A percentile compares a stretch with the other conserved stretches of the same genome.
Evolutionary conservation across 371 early-diverging fungal species (phyloP).

Genomic region (Gilbertella persicaria): DNA sequence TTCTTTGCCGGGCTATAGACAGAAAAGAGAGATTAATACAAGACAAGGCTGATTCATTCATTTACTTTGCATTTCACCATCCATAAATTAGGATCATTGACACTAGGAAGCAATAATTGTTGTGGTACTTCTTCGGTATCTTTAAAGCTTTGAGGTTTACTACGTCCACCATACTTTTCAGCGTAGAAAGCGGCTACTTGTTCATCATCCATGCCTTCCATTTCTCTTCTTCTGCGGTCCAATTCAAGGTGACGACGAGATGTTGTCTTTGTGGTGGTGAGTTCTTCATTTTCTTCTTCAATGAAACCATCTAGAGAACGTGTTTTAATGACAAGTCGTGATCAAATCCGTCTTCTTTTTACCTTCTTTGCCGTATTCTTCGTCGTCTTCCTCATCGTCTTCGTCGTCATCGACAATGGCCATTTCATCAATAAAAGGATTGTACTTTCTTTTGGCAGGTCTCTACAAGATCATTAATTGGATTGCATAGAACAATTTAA

Average conservation of each 20-base stretch:
- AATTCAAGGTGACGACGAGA: slow-evolving; percentile 63
- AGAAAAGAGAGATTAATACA: background rate
- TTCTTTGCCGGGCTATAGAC: slow-evolving; percentile 80
- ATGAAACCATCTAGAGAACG: slow-evolving; percentile 64
- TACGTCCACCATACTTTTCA: slow-evolving; percentile 75
- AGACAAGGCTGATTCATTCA: background rate
- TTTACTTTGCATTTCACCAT: slow-evolving; percentile 84
- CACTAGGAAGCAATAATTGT: slow-evolving; percentile 81
- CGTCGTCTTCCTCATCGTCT: slow-evolving; percentile 64
- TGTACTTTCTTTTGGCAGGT: slow-evolving; percentile 47
- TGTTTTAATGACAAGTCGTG: background rate
- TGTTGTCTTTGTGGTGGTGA: slow-evolving; percentile 59
- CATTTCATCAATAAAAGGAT: slow-evolving; percentile 61
- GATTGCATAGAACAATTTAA: background rate
- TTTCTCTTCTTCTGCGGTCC: slow-evolving; percentile 65
- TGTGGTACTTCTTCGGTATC: slow-evolving; percentile 80
- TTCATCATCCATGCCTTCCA: slow-evolving; percentile 83
- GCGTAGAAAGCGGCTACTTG: slow-evolving; percentile 80
- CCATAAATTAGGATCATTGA: slow-evolving; percentile 94
- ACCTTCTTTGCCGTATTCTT: slow-evolving; percentile 71
- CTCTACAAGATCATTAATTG: slow-evolving; percentile 19
- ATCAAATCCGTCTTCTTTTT: background rate
- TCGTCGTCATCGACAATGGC: slow-evolving; percentile 68
- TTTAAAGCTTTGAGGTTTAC: slow-evolving; percentile 46
- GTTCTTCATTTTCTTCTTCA: slow-evolving; percentile 66